Conservation (phyloP, 2,329 filamentous ascomycete genomes). For the Aureobasidium sp. region DNA sequence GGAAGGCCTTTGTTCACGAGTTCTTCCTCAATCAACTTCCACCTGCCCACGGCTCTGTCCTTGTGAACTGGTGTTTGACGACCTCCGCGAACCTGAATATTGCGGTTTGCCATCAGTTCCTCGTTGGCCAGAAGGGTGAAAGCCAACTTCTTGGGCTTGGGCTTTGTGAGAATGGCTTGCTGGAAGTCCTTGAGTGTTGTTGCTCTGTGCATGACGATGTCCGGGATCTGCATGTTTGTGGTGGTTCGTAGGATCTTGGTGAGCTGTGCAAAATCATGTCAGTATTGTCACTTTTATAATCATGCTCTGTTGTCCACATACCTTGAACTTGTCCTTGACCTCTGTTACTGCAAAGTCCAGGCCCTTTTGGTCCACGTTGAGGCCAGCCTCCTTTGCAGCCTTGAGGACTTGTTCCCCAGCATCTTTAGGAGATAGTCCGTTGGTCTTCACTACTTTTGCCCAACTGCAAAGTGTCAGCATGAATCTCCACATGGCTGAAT, state of each 20-base stretch:
- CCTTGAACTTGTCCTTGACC: conserved; percentile 61
- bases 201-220: conserved; percentile 51
- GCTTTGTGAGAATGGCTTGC: conserved; percentile 28
- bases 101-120: conserved; percentile 50
- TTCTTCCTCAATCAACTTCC: conserved; percentile 72
- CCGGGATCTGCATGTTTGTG: conserved; percentile 68
- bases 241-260: conserved; percentile 74
- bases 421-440: neutral
- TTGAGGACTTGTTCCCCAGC: neutral
- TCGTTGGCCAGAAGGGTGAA: conserved; percentile 47
- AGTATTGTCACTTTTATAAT: conserved; percentile 9
- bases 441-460: neutral
- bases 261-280: conserved; percentile 48
- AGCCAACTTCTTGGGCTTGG: conserved; percentile 50
- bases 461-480: conserved; percentile 1
- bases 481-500: neutral
- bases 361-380: neutral
- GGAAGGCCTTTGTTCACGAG: conserved; percentile 56
- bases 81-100: conserved; percentile 60
- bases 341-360: conserved; percentile 52
- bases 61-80: conserved; percentile 65
- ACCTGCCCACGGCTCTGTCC: conserved; percentile 64
- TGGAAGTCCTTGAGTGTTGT: conserved; percentile 34
- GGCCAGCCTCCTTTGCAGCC: neutral
- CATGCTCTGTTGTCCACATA: conserved; percentile 34